Conservation (phyloP, 2,329 filamentous ascomycete species). For the Aspergillus cejpii region DNA sequence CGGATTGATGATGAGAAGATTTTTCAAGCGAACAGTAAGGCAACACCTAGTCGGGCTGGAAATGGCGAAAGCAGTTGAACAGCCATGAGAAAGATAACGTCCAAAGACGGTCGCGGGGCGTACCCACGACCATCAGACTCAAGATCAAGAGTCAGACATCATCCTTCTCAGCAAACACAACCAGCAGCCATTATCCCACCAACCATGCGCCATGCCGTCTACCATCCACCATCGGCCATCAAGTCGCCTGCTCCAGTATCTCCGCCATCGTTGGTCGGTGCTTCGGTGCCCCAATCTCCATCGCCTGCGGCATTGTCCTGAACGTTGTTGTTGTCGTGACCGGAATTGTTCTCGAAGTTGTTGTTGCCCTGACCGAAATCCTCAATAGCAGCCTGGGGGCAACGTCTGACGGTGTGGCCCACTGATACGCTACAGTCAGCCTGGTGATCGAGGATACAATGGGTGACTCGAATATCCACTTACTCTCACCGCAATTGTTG, state of each 20-base stretch:
- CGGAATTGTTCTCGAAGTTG: conserved; percentile 4
- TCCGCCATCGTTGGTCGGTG: conserved; percentile 1
- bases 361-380: conserved; percentile 5
- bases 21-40: not conserved
- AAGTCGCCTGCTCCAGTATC: conserved; percentile 13
- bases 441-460: no score
- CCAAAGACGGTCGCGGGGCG: not conserved
- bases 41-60: not conserved
- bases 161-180: not conserved
- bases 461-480: no score
- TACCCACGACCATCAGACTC: not conserved
- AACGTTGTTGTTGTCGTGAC: not conserved
- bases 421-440: conserved; percentile 23
- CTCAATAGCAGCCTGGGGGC: conserved; percentile 26
- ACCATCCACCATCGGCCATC: conserved; percentile 1
- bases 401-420: conserved; percentile 40
- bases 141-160: no score
- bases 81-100: no score
- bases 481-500: conserved; percentile 42
- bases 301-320: conserved; percentile 1
- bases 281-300: conserved; percentile 1
- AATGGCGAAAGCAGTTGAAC: not conserved
- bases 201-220: not conserved
- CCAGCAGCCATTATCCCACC: not conserved
- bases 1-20: not conserved